Percentiles rank a stretch among this genome's conserved stretches.
phyloP scores from a whole-genome alignment of 2,329 filamentous ascomycete species.

The Hymenoscyphus infarciens region DNA sequence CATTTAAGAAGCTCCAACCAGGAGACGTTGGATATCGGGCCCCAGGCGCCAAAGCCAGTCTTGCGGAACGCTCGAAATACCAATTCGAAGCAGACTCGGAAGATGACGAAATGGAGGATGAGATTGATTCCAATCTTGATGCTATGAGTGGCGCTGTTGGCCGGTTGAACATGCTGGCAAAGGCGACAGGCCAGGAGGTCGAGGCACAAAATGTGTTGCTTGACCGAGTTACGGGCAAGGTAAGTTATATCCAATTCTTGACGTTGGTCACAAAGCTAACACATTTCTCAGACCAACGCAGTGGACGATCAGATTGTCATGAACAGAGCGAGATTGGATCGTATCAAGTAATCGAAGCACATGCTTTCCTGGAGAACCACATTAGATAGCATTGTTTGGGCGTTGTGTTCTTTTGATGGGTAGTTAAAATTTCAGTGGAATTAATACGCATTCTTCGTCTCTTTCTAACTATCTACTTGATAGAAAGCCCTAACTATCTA shows the following conservation, averaged over 20 bases:
- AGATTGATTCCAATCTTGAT: constrained; percentile 65
- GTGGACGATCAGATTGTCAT: constrained; percentile 79
- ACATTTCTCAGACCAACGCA: constrained; percentile 62
- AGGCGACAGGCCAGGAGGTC: constrained; percentile 71
- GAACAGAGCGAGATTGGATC: constrained; percentile 57
- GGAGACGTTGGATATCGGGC: constrained; percentile 32
- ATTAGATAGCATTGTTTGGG: constrained; percentile 9
- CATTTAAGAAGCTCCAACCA: constrained; percentile 43
- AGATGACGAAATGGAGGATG: constrained; percentile 56
- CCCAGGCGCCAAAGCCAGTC: constrained; percentile 34
- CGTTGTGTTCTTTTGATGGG: constrained; percentile 3
- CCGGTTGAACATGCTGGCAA: constrained; percentile 69
- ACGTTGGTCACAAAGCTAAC: constrained; percentile 32
- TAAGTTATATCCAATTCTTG: constrained; percentile 38
- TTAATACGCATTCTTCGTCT: neutral
- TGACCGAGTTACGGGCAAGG: constrained; percentile 74
- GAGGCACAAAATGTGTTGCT: constrained; percentile 75
- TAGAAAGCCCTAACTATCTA: too few relatives aligned
- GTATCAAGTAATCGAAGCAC: constrained; percentile 26
- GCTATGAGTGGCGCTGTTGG: constrained; percentile 58
- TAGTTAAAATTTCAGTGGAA: neutral
- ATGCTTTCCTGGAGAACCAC: neutral
- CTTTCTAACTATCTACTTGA: too few relatives aligned
- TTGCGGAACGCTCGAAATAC: constrained; percentile 67
- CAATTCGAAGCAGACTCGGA: constrained; percentile 61